Evolutionary conservation across 2,329 filamentous ascomycete species (phyloP).

Genomic region (Fusarium incarnatum): DNA sequence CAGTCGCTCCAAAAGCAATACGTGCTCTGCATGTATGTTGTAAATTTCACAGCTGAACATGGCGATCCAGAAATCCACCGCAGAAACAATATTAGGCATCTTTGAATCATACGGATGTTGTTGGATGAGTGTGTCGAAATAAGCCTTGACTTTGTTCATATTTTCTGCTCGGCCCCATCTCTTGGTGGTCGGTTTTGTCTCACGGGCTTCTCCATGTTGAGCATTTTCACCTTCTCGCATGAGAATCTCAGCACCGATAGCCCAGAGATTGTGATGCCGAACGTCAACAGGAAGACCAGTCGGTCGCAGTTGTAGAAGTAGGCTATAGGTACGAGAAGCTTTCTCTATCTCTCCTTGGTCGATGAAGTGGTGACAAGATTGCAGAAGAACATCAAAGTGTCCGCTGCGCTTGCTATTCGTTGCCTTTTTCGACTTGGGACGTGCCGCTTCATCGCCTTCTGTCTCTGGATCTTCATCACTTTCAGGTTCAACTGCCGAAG

Average conservation of each 20-base stretch:
- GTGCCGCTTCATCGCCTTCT: constrained; percentile 18
- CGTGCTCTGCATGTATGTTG: constrained; percentile 72
- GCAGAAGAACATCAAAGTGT: constrained; percentile 75
- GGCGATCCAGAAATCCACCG: constrained; percentile 83
- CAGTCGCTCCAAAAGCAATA: constrained; percentile 54
- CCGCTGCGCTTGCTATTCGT: constrained; percentile 40
- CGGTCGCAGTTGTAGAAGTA: constrained; percentile 71
- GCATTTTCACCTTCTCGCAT: constrained; percentile 68
- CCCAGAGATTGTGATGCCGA: constrained; percentile 78
- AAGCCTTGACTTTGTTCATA: constrained; percentile 62
- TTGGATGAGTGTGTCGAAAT: constrained; percentile 82
- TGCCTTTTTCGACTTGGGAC: constrained; percentile 24
- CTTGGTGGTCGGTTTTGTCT: constrained; percentile 4
- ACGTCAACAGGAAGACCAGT: constrained; percentile 69
- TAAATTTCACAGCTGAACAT: constrained; percentile 87
- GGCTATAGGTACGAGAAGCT: constrained; percentile 79
- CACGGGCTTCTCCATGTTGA: constrained; percentile 5
- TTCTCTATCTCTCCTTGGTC: constrained; percentile 75
- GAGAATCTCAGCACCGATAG: constrained; percentile 85
- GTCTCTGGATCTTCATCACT: constrained; percentile 38
- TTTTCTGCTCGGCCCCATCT: constrained; percentile 61
- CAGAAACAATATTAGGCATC: constrained; percentile 69
- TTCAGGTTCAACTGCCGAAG: constrained; percentile 27
- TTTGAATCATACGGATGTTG: constrained; percentile 78
- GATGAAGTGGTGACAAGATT: constrained; percentile 78